These are phyloP conservation scores for Erodium trifolium DNA, from an alignment of 441 rosid species.

Conservation along the genomic window DNA sequence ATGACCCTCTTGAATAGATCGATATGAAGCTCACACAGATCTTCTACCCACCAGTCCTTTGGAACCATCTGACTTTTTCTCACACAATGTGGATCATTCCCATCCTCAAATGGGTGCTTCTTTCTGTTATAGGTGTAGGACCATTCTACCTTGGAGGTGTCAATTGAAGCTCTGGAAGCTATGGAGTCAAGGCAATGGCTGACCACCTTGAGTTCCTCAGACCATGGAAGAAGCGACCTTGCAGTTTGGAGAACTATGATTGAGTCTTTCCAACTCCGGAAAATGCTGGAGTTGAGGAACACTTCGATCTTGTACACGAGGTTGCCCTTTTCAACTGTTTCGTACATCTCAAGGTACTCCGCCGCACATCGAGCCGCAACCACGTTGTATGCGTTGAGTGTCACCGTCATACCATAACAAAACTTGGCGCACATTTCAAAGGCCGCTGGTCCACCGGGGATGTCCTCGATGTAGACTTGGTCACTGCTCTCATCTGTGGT, in stretches of 20 bases:
- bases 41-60: slow-evolving; percentile 98
- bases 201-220: slow-evolving; percentile 76
- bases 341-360: slow-evolving; percentile 90
- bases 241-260: slow-evolving; percentile 86
- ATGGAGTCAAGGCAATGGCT: slow-evolving; percentile 82
- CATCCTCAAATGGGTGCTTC: slow-evolving; percentile 32
- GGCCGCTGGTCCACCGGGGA: slow-evolving; percentile 86
- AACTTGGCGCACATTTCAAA: slow-evolving; percentile 93
- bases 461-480: slow-evolving; percentile 47
- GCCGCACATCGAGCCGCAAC: slow-evolving; percentile 87
- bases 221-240: slow-evolving; percentile 67
- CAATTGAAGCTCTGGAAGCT: slow-evolving; percentile 71
- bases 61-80: slow-evolving; percentile 35
- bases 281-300: slow-evolving; percentile 76
- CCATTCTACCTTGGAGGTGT: slow-evolving; percentile 69
- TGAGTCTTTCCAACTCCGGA: slow-evolving; percentile 94
- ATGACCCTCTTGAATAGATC: slow-evolving; percentile 68
- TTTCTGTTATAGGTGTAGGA: slow-evolving; percentile 84
- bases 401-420: slow-evolving; percentile 88
- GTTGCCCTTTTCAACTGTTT: slow-evolving; percentile 71
- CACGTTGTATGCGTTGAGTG: slow-evolving; percentile 78
- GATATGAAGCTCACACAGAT: slow-evolving; percentile 72
- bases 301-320: slow-evolving; percentile 79
- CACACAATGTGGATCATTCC: slow-evolving; percentile 14
- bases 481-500: slow-evolving; percentile 47